These are phyloP conservation scores for Thinopyrum elongatum DNA, from an alignment of 176 grass and related monocot genomes.

Conservation along the genomic window DNA sequence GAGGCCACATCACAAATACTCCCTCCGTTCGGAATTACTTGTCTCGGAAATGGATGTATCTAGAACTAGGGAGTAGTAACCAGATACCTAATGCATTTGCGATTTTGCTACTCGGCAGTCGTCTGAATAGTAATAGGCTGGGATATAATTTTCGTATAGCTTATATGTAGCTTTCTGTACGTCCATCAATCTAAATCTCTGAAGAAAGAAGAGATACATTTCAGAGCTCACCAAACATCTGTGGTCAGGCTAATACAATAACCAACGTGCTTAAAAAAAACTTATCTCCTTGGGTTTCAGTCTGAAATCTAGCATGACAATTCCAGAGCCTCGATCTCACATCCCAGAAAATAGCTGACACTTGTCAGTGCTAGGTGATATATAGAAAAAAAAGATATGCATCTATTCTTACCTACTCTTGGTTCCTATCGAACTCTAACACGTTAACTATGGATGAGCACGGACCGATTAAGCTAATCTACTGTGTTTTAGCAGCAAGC, in stretches of 20 bases:
- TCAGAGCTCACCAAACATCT: conserved; percentile 22
- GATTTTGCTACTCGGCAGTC: background rate
- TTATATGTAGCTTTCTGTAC: background rate
- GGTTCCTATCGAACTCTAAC: background rate
- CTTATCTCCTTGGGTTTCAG: background rate
- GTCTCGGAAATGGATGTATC: no score
- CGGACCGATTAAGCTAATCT: background rate
- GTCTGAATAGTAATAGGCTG: background rate
- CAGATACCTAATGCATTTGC: background rate
- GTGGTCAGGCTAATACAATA: background rate
- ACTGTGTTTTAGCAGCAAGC: conserved; percentile 4
- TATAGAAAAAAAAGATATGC: background rate
- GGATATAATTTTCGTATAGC: background rate
- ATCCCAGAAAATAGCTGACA: background rate
- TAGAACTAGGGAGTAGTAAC: no score
- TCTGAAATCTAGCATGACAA: background rate
- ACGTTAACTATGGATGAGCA: background rate
- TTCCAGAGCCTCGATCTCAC: background rate
- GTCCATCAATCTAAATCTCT: background rate
- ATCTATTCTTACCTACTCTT: background rate
- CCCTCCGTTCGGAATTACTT: no score
- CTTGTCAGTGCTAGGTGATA: background rate
- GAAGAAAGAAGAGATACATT: background rate
- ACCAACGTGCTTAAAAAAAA: background rate
- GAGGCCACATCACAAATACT: background rate